A percentile compares a stretch with the other conserved stretches of the same genome.
phyloP scores from a whole-genome alignment of 495 filamentous ascomycete species.

The Hyaloscypha bicolor region DNA sequence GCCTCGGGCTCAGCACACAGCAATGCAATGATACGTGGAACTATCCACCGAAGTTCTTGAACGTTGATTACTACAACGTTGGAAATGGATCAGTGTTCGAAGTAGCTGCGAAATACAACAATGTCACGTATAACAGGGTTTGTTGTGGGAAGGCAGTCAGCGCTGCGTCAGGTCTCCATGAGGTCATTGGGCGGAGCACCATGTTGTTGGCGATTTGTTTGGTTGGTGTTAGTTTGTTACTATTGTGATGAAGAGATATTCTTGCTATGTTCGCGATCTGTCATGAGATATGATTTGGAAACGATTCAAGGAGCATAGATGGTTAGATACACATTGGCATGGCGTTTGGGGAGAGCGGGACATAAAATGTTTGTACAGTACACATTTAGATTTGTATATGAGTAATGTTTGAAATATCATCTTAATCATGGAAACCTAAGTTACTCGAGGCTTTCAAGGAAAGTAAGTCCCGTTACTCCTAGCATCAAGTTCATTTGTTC shows the following conservation, averaged over 20 bases:
- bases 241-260: constrained; percentile 15
- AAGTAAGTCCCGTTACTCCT: too few relatives aligned
- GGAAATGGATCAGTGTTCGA: constrained; percentile 89
- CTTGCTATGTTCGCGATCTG: neutral
- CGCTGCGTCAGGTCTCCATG: constrained; percentile 1
- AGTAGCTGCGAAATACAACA: constrained; percentile 83
- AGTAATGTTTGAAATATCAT: neutral
- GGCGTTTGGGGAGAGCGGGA: neutral
- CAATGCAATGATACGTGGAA: constrained; percentile 71
- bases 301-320: neutral
- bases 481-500: too few relatives aligned
- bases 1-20: constrained; percentile 65
- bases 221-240: constrained; percentile 13
- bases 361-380: neutral
- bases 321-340: neutral
- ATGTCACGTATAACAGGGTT: constrained; percentile 73
- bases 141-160: constrained; percentile 64
- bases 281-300: neutral
- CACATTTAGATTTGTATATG: neutral
- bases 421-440: neutral
- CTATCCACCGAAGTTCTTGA: constrained; percentile 81
- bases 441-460: too few relatives aligned
- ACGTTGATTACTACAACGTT: constrained; percentile 88
- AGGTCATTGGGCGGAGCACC: constrained; percentile 18
- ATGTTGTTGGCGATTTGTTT: constrained; percentile 19